Evolutionary conservation across 2,329 filamentous ascomycete species (phyloP), one percentile per base, ranked within the genome.

Genomic region (Diaporthe longicolla): DNA sequence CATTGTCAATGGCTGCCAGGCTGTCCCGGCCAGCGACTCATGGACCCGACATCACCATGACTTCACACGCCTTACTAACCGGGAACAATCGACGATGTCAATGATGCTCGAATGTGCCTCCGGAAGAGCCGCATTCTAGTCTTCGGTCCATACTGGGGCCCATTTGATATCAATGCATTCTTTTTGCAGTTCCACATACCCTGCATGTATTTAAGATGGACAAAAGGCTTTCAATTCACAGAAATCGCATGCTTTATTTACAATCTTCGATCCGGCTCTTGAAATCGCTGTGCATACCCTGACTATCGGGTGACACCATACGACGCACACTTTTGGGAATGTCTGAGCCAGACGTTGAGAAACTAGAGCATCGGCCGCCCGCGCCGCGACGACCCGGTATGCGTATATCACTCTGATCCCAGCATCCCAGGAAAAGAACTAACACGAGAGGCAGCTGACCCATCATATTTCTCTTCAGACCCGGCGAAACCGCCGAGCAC

Each of bases 11-110:
- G 6, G 61, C 40, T 50, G 37, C 43, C 9, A 65, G 40, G 59
- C 19, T 32, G 40, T 50, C 43, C 61, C 43, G 61, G 61, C 19
- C 61, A 50, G 35, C 71, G 63, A 73, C 24, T 70, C 71, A 70
- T 24, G 71, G n/a, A 35, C 24, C 50, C 70, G 45, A 50, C 70
- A 71, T 63, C 70, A 71, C 55, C 13, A 73, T 70, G 71, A 70
- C 55, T 73, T 73, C 71, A 70, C 45, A 15, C 43, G 13, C n/a
- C 35, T 24, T 40, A 52, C 32, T 55, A 57, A 57, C 21, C 21
- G 19, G 54, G 21, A 55, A 29, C 19, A 3, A 26, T 37, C 24
- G 43, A 40, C 10, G 15, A 40, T n/a, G 24, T 21, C 32, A 19
- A 26, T 59, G 35, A 32, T 26, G 29, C 19, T n/a, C 7, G 32